Evolutionary conservation across 768 basidiomycete species (phyloP).

Genomic region (Auricularia sp.): DNA sequence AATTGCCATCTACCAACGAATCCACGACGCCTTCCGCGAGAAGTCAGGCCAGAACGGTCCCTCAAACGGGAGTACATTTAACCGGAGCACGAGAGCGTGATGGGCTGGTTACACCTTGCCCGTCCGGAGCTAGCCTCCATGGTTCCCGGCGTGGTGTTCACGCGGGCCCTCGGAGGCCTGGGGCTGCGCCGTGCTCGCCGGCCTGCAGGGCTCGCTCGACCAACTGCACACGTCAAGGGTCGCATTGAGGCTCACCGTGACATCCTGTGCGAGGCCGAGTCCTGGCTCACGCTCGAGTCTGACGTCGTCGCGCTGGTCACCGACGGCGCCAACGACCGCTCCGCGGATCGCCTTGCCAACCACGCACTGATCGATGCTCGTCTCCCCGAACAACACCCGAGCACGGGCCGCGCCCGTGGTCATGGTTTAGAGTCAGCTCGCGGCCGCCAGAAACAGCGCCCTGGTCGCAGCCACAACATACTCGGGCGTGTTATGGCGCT

Average conservation of each 20-base stretch:
- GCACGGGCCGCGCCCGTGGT: slow-evolving; percentile 74
- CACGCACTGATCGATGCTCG: slow-evolving; percentile 78
- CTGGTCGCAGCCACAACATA: slow-evolving; percentile 83
- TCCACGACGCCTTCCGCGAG: too few relatives aligned
- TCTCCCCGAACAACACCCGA: slow-evolving; percentile 86
- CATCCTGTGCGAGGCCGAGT: slow-evolving; percentile 89
- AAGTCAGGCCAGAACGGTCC: too few relatives aligned
- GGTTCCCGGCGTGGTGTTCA: slow-evolving; percentile 75
- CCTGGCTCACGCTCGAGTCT: slow-evolving; percentile 89
- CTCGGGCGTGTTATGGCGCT: slow-evolving; percentile 63
- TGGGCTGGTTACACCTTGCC: too few relatives aligned
- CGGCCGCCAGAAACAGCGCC: slow-evolving; percentile 80
- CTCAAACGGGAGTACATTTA: too few relatives aligned
- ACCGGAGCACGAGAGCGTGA: too few relatives aligned
- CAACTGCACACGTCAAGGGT: slow-evolving; percentile 74
- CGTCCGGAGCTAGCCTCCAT: too few relatives aligned
- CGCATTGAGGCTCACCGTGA: slow-evolving; percentile 85
- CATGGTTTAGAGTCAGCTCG: slow-evolving; percentile 92
- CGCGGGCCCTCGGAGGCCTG: slow-evolving; percentile 74
- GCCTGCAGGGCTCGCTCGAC: slow-evolving; percentile 51
- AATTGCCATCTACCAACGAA: too few relatives aligned
- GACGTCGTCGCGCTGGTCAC: slow-evolving; percentile 81
- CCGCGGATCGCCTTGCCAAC: slow-evolving; percentile 82
- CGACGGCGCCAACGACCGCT: slow-evolving; percentile 74
- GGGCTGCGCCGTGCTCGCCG: slow-evolving; percentile 53